Evolutionary conservation across 2,329 filamentous ascomycete genomes (phyloP), one percentile per base, ranked within the genome.

Genomic region (Penicillium sp.): DNA sequence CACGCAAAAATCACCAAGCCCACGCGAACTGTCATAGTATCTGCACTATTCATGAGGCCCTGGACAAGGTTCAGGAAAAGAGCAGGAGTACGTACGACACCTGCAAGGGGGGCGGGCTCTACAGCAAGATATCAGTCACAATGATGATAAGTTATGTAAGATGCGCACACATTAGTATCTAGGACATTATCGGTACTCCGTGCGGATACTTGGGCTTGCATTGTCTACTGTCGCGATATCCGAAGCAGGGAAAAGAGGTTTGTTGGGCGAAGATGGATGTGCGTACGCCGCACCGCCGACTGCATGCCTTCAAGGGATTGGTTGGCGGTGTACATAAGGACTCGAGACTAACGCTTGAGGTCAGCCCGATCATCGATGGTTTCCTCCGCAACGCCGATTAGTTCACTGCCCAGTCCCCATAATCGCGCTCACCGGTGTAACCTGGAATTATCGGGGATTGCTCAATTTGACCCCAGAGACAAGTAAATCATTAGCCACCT

Each of bases 351-450:
- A n/a, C n/a, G n/a, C n/a, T 18, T 8, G 12, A 5, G 30, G 9
- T 33, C 35, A 28, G 5, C 26, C 26, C 26, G 26, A 28, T 28
- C 26, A 28, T 28, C 26, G 18, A 42, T 42, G 18, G 40, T 43
- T 55, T 55, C 28, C 45, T 55, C 45, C 33, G 21, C 52, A 54
- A 54, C 45, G 38, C 38, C 38, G 38, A 42, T 21, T 42, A 21
- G 18, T 42, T n/a, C 3, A 5, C 5, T 21, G 38, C 16, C 16
- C n/a, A n/a, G n/a, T 42, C n/a, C 7, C 18, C n/a, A 42, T 42
- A 30, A 30, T 30, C 28, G 38, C 38, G 9, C n/a, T 42, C 28
- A 30, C 7, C 38, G 38, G 38, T 42, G 28, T 8, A 30, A 47
- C 26, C 28, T 5, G 28, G 26, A 4, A 38, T 16, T 20, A 23